A percentile compares a stretch with the other conserved stretches of the same genome.
phyloP scores from a whole-genome alignment of 371 early-diverging fungal species.

The Umbelopsis sp. region DNA sequence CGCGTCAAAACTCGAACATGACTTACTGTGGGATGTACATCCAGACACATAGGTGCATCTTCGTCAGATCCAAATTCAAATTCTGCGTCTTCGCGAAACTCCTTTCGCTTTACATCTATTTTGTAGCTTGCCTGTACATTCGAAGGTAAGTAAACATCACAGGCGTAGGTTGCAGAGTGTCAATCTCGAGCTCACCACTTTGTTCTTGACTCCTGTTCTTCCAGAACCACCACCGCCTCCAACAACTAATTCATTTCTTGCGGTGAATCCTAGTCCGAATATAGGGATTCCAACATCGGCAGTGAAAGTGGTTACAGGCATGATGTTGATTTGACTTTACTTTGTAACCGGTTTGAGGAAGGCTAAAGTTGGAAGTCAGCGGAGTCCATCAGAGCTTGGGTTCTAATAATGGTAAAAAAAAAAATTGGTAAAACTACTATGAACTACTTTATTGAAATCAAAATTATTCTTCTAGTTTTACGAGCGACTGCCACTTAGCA shows the following conservation, averaged over 20 bases:
- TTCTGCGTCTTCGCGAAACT: conserved; percentile 51
- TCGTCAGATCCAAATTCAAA: conserved; percentile 59
- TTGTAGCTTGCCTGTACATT: conserved; percentile 53
- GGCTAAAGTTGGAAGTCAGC: conserved; percentile 3
- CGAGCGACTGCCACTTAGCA: conserved; percentile 45
- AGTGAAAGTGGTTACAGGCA: conserved; percentile 31
- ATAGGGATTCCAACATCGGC: conserved; percentile 67
- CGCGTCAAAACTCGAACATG: not conserved
- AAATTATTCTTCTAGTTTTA: conserved; percentile 44
- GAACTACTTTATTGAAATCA: not conserved
- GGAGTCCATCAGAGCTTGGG: not conserved
- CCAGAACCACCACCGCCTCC: conserved; percentile 77
- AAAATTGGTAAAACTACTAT: too few relatives aligned
- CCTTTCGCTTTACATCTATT: conserved; percentile 53
- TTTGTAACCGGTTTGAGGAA: not conserved
- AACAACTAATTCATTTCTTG: conserved; percentile 58
- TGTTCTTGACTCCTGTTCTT: conserved; percentile 73
- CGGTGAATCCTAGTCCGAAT: conserved; percentile 64
- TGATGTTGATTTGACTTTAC: not conserved
- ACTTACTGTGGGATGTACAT: conserved; percentile 64
- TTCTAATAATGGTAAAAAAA: too few relatives aligned
- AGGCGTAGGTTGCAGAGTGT: not conserved
- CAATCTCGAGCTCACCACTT: conserved; percentile 52
- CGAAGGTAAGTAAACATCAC: not conserved
- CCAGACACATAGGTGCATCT: conserved; percentile 77